Conservation (phyloP, 148 eudicot genomes). For the Rhododendron williamsianum region DNA sequence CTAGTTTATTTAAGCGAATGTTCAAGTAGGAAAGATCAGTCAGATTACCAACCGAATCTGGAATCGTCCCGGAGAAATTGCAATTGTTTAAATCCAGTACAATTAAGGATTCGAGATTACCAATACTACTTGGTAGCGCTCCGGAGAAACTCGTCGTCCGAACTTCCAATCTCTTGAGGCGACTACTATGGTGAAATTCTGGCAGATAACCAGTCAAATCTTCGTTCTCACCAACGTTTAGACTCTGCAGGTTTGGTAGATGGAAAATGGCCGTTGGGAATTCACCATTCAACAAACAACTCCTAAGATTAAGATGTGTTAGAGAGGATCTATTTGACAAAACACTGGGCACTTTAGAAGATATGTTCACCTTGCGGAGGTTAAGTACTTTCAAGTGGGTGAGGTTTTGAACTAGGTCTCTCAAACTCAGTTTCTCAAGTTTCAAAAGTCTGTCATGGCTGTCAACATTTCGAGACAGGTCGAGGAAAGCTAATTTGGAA, state of each 20-base stretch:
- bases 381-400: conserved; percentile 10
- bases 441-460: too few species aligned
- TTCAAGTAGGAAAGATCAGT: neutral
- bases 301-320: neutral
- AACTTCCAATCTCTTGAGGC: conserved; percentile 6
- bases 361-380: conserved; percentile 11
- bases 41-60: neutral
- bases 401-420: conserved; percentile 17
- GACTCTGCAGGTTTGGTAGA: conserved; percentile 20
- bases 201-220: conserved; percentile 21
- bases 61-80: neutral
- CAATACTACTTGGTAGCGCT: conserved; percentile 27
- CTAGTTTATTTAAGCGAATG: neutral
- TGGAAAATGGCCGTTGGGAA: conserved; percentile 23
- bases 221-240: conserved; percentile 12
- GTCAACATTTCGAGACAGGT: neutral
- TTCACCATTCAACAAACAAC: conserved; percentile 16
- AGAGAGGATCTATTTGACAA: conserved; percentile 20
- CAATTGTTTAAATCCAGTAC: accelerated
- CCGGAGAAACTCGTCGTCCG: conserved; percentile 4
- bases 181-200: conserved; percentile 15
- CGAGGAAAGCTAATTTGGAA: neutral
- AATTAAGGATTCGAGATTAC: conserved; percentile 8
- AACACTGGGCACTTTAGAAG: conserved; percentile 18
- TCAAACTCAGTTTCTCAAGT: conserved; percentile 17